Percentiles rank a stretch among this genome's conserved stretches.
phyloP scores from a whole-genome alignment of 768 basidiomycete genomes.

The Goffeauzyma gilvescens region DNA sequence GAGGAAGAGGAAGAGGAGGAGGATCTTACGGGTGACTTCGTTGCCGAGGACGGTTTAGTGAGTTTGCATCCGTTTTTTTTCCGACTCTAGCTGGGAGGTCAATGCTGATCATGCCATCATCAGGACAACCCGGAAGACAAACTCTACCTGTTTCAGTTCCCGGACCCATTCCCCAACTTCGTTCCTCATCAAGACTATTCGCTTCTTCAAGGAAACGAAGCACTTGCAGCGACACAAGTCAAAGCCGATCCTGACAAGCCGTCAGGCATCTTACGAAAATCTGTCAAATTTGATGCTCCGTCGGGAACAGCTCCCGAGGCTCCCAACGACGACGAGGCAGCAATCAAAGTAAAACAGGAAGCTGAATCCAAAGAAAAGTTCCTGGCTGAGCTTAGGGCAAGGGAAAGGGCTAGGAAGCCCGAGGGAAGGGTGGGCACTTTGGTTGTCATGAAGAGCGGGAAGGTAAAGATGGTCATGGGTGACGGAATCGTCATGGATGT shows the following conservation, averaged over 20 bases:
- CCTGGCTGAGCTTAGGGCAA: too few relatives aligned
- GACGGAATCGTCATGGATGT: slow-evolving; percentile 73
- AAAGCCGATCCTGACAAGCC: slow-evolving; percentile 20
- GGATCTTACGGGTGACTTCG: slow-evolving; percentile 22
- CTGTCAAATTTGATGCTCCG: slow-evolving; percentile 46
- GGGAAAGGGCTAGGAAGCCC: slow-evolving; percentile 21
- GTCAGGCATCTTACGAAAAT: slow-evolving; percentile 34
- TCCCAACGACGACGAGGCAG: slow-evolving; percentile 2
- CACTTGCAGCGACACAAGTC: slow-evolving; percentile 8
- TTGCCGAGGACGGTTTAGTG: slow-evolving; percentile 7
- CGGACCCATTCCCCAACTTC: slow-evolving; percentile 63
- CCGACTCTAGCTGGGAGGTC: neutral
- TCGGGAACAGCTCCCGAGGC: slow-evolving; percentile 7
- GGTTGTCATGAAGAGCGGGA: slow-evolving; percentile 66
- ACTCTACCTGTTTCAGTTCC: slow-evolving; percentile 81
- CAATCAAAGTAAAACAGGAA: slow-evolving; percentile 12
- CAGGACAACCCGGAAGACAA: slow-evolving; percentile 26
- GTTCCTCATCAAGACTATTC: slow-evolving; percentile 31
- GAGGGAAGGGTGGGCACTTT: slow-evolving; percentile 70
- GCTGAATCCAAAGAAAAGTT: slow-evolving; percentile 29
- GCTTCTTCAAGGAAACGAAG: slow-evolving; percentile 5
- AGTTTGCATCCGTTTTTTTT: too few relatives aligned
- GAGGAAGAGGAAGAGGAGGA: slow-evolving; percentile 29
- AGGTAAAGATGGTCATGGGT: slow-evolving; percentile 64
- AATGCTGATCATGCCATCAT: neutral